Evolutionary conservation across 1,284 basidiomycete genomes (phyloP).

Genomic region (Ceratobasidium sp.): DNA sequence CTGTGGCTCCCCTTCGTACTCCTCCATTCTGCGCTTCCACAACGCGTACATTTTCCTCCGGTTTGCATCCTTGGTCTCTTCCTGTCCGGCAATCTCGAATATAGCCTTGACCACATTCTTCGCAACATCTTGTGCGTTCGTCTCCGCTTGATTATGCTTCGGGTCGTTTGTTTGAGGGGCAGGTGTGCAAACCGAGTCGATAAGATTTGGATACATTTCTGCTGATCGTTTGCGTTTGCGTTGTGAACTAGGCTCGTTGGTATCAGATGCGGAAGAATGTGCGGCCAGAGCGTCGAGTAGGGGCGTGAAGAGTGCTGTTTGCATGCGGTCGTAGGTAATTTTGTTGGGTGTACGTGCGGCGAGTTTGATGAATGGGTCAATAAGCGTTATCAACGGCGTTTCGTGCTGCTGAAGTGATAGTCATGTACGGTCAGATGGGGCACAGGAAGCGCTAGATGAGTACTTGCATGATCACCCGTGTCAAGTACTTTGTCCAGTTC

Average conservation of each 20-base stretch:
- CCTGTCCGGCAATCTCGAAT: constrained; percentile 80
- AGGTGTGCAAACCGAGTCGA: constrained; percentile 55
- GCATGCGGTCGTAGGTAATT: constrained; percentile 74
- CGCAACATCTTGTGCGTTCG: constrained; percentile 59
- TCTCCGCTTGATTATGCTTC: constrained; percentile 53
- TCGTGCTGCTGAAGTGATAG: neutral
- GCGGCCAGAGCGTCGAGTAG: constrained; percentile 63
- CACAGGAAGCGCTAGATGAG: constrained; percentile 50
- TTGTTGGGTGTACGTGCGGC: constrained; percentile 72
- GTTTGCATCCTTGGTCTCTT: constrained; percentile 79
- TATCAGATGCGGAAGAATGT: constrained; percentile 14
- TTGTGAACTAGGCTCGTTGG: constrained; percentile 52
- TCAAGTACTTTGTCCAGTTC: constrained; percentile 84
- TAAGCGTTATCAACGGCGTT: constrained; percentile 66
- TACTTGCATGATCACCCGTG: constrained; percentile 50
- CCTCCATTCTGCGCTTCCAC: constrained; percentile 67
- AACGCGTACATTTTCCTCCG: constrained; percentile 84
- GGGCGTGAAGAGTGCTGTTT: constrained; percentile 71
- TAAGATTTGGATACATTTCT: constrained; percentile 57
- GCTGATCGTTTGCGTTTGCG: constrained; percentile 57
- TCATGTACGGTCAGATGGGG: constrained; percentile 42
- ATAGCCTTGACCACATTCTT: constrained; percentile 69
- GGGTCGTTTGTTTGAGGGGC: constrained; percentile 53
- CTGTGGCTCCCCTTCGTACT: constrained; percentile 44
- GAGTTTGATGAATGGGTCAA: constrained; percentile 75